Evolutionary conservation across 1,284 basidiomycete genomes (phyloP), one percentile per base, ranked within the genome.

Genomic region (Quambalaria eucalypti): DNA sequence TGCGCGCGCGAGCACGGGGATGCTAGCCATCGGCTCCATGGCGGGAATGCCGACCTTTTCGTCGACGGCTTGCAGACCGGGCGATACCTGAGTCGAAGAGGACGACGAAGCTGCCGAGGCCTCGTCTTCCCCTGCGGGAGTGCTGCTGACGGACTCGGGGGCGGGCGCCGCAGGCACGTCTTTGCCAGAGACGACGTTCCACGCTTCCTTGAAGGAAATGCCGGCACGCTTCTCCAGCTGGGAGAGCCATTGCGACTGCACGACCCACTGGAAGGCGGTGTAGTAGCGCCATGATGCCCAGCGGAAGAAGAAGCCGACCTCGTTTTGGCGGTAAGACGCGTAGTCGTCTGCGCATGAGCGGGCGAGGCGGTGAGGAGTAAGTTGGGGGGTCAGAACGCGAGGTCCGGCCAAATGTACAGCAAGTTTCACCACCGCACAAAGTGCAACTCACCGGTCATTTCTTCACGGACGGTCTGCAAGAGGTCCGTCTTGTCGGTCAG

Each of bases 401-500:
- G 10, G 26, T 52, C 40, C 10, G 54, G 50, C 28, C 46, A 30
- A 16, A 60, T 48, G 38, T 50, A 26, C 25, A 48, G 26, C 16
- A 19, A 28, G 49, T 53, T n/a, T n/a, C n/a, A n/a, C n/a, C 36
- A 21, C 4, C 25, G 36, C 47, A 26, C 28, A 16, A 9, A 19
- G 36, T 7, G 12, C 33, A 36, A 77, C 82, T 58, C 64, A 88
- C 87, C 78, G 67, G 80, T 77, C 51, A 92, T 79, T 39, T 83
- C 81, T 23, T 79, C 77, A 46, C 90, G 83, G 61, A 93, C 73
- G 49, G 84, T 81, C 30, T 91, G 78, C 83, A 88, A 90, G 2
- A 81, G 82, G 66, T 82, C 82, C 4, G 90, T 90, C 56, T 78
- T 78, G 68, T 98, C 93, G 4, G 90, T 93, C 61, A 98, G 82